Percentiles rank a stretch among this genome's conserved stretches.
phyloP scores from a whole-genome alignment of 139 green algal species.

The Chlorella vulgaris region DNA sequence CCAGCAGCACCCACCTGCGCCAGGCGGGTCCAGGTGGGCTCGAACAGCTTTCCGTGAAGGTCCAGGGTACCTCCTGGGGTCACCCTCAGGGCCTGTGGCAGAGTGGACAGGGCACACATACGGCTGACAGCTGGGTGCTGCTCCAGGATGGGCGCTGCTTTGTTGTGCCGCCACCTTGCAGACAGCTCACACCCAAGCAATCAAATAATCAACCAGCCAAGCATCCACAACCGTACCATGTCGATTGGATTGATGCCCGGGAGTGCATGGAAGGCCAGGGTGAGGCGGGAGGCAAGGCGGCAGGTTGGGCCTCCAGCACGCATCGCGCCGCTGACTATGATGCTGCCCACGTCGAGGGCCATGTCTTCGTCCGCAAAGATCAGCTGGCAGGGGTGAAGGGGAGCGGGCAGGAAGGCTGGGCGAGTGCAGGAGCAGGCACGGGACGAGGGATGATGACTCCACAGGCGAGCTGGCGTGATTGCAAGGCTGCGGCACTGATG shows the following conservation, averaged over 20 bases:
- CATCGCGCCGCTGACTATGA: conserved; percentile 26
- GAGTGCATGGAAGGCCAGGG: conserved; percentile 18
- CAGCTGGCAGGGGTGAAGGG: conserved; percentile 21
- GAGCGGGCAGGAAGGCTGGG: not conserved
- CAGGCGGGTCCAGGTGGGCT: conserved; percentile 65
- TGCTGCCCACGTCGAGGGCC: conserved; percentile 18
- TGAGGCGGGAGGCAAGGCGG: conserved; percentile 35
- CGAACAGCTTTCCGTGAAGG: conserved; percentile 53
- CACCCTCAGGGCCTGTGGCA: conserved; percentile 34
- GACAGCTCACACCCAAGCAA: too few species aligned
- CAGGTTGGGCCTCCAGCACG: conserved; percentile 25
- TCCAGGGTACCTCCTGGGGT: conserved; percentile 39
- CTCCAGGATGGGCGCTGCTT: not conserved
- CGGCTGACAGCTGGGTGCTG: too few species aligned
- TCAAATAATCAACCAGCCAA: not conserved
- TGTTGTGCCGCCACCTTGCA: too few species aligned
- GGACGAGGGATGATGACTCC: too few species aligned
- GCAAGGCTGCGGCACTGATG: too few species aligned
- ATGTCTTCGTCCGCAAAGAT: conserved; percentile 34
- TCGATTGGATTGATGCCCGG: conserved; percentile 15
- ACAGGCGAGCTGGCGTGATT: too few species aligned
- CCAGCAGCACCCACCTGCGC: not conserved
- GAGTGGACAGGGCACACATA: not conserved
- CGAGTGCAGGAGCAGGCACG: too few species aligned
- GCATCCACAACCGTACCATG: conserved; percentile 5